phyloP scores from a whole-genome alignment of 305 asterid genomes.

The Fraxinus baroniana region DNA sequence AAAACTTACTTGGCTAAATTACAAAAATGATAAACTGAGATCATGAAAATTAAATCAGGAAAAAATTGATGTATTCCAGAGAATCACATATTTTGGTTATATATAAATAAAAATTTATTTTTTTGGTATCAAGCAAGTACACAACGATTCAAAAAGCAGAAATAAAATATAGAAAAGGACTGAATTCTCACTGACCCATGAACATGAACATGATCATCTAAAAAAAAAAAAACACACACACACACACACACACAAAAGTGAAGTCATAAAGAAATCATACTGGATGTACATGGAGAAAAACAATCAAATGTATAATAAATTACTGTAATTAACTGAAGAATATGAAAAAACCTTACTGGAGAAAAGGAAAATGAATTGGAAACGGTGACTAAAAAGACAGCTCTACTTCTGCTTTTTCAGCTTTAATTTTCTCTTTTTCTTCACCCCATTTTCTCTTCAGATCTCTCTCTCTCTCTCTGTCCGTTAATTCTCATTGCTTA shows the following conservation, averaged over 20 bases:
- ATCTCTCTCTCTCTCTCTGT: constrained; percentile 18
- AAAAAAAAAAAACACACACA: background rate
- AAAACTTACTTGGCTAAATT: constrained; percentile 28
- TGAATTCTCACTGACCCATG: background rate
- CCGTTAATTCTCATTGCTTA: constrained; percentile 13
- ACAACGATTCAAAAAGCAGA: background rate
- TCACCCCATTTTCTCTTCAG: constrained; percentile 29
- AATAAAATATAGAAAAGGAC: background rate
- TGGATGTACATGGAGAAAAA: constrained; percentile 1
- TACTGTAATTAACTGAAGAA: constrained; percentile 9
- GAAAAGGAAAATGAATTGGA: constrained; percentile 16
- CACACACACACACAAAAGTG: background rate
- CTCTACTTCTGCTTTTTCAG: constrained; percentile 31
- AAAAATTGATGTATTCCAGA: background rate
- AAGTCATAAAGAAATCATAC: constrained; percentile 20
- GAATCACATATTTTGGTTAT: background rate
- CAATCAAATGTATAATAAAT: constrained; percentile 10
- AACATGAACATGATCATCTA: constrained; percentile 23
- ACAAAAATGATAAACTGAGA: constrained; percentile 23
- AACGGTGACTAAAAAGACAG: constrained; percentile 19
- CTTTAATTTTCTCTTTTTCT: constrained; percentile 18
- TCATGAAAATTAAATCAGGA: constrained; percentile 28
- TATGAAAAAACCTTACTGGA: constrained; percentile 36
- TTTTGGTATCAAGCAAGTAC: background rate
- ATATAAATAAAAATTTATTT: too few relatives aligned